These are phyloP conservation scores for Oemleria cerasiformis DNA, from an alignment of 306 rosid genomes.

Conservation along the genomic window DNA sequence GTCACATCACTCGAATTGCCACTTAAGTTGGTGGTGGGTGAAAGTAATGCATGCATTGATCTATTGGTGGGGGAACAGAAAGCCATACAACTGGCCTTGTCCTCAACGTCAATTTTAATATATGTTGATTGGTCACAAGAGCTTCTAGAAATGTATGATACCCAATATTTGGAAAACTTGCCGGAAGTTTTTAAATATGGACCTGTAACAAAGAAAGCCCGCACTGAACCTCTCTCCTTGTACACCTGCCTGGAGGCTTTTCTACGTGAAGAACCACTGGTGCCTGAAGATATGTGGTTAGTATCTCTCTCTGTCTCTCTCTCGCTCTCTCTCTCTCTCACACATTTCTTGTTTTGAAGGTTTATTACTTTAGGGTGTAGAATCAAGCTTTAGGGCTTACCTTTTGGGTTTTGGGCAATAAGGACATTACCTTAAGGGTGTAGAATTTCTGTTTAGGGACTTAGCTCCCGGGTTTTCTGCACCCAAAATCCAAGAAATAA, in stretches of 20 bases:
- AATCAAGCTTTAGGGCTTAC: too few species aligned
- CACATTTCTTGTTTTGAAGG: too few species aligned
- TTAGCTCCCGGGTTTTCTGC: too few species aligned
- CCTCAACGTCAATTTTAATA: constrained; percentile 50
- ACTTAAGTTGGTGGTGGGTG: constrained; percentile 77
- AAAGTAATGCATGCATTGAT: constrained; percentile 68
- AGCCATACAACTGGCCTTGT: constrained; percentile 50
- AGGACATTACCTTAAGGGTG: too few species aligned
- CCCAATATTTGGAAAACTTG: constrained; percentile 61
- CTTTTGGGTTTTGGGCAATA: too few species aligned
- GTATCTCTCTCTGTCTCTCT: constrained; percentile 31
- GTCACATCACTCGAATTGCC: constrained; percentile 46
- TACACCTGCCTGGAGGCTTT: constrained; percentile 96
- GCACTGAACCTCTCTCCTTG: constrained; percentile 88
- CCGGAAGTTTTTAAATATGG: constrained; percentile 87
- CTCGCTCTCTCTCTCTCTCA: neutral
- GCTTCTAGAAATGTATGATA: constrained; percentile 71
- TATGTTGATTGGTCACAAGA: constrained; percentile 83
- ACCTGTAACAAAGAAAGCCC: constrained; percentile 85
- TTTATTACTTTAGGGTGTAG: too few species aligned
- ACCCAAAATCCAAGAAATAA: neutral
- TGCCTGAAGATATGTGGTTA: constrained; percentile 99
- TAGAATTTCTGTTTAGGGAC: too few species aligned
- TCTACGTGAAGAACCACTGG: constrained; percentile 96
- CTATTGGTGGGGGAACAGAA: constrained; percentile 76